phyloP scores from a whole-genome alignment of 805 yeast species.

The Pichia pseudocactophila region DNA sequence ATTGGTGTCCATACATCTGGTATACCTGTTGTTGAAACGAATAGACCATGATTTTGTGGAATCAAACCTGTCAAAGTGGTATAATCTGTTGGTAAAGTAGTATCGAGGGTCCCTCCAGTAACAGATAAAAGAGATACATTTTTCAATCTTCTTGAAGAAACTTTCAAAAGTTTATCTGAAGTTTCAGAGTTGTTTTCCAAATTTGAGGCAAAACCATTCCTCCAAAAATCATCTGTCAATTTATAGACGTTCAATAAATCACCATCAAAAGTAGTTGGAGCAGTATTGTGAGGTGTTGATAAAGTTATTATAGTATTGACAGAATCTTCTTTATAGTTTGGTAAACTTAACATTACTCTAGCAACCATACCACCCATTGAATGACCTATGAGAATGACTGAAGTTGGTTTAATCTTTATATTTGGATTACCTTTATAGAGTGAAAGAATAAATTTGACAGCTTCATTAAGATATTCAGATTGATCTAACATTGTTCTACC shows the following conservation, averaged over 20 bases:
- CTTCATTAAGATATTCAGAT: conserved; percentile 88
- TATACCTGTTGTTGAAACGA: conserved; percentile 76
- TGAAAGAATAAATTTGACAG: conserved; percentile 63
- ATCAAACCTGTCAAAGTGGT: conserved; percentile 63
- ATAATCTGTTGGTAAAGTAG: conserved; percentile 82
- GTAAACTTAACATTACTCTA: conserved; percentile 70
- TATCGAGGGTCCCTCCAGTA: conserved; percentile 80
- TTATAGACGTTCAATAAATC: conserved; percentile 71
- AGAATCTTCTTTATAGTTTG: conserved; percentile 62
- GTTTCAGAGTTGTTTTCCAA: not conserved
- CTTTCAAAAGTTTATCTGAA: conserved; percentile 10
- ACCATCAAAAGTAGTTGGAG: conserved; percentile 91
- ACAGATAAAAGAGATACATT: conserved; percentile 71
- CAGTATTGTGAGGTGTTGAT: conserved; percentile 85
- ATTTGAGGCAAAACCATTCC: conserved; percentile 38
- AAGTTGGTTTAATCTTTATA: conserved; percentile 26
- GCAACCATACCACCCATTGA: conserved; percentile 98
- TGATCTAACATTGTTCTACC: conserved; percentile 91
- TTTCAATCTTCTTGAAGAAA: conserved; percentile 39
- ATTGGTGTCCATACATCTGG: conserved; percentile 91
- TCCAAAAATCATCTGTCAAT: conserved; percentile 74
- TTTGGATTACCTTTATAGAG: conserved; percentile 38
- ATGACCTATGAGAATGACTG: conserved; percentile 79
- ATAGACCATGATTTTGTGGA: conserved; percentile 70
- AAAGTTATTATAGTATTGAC: conserved; percentile 79